Conservation (phyloP, 192 early-diverging fungal species). For the Podila epigama region DNA sequence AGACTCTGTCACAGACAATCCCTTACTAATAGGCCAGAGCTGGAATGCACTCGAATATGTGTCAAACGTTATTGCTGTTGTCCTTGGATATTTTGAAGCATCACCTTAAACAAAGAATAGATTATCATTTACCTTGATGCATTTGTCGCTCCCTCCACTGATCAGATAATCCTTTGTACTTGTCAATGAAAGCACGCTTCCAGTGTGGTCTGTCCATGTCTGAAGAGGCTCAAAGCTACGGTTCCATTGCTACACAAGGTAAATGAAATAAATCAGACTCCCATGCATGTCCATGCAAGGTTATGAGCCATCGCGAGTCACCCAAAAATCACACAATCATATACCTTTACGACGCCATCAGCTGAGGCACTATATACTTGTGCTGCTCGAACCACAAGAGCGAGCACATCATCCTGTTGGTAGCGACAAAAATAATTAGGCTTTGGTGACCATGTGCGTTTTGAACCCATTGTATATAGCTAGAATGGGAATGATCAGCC, state of each 20-base stretch:
- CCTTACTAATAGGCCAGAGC: slow-evolving; percentile 32
- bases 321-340: slow-evolving; percentile 24
- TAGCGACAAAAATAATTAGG: neutral
- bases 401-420: slow-evolving; percentile 63
- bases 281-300: neutral
- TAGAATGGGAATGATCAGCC: slow-evolving; percentile 1
- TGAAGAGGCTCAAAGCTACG: slow-evolving; percentile 65
- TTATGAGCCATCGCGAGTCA: neutral
- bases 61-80: too few relatives aligned
- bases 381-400: slow-evolving; percentile 53
- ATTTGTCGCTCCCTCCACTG: slow-evolving; percentile 66
- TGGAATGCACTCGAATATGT: neutral
- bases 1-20: slow-evolving; percentile 17
- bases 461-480: too few relatives aligned
- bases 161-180: slow-evolving; percentile 59
- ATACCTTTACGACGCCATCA: slow-evolving; percentile 70
- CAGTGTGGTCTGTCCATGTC: slow-evolving; percentile 56
- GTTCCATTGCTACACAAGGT: slow-evolving; percentile 58
- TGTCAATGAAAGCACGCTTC: slow-evolving; percentile 66
- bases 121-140: slow-evolving; percentile 53
- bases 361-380: slow-evolving; percentile 70
- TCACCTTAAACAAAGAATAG: neutral
- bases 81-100: too few relatives aligned
- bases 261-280: neutral
- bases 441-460: neutral